A percentile compares a stretch with the other conserved stretches of the same genome.
These are phyloP conservation scores for Volvox carteri DNA, from an alignment of 163 green algal genomes.

Conservation along the genomic window DNA sequence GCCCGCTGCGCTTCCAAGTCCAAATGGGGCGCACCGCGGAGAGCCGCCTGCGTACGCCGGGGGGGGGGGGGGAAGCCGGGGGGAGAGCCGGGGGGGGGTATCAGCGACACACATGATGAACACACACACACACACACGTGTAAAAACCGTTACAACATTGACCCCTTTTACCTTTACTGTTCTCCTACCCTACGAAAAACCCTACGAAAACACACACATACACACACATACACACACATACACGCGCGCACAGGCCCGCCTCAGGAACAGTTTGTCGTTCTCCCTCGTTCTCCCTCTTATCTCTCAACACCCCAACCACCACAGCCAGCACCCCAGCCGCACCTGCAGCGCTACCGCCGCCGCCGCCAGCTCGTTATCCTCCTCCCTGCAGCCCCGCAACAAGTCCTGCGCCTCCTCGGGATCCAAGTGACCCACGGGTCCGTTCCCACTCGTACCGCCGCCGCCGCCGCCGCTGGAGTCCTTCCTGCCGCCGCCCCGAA, in stretches of 20 bases:
- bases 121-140: background rate
- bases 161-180: background rate
- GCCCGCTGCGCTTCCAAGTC: slow-evolving; percentile 42
- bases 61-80: too few species aligned
- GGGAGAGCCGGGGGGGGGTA: too few species aligned
- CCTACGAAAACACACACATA: too few species aligned
- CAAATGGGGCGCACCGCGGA: slow-evolving; percentile 17
- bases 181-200: too few species aligned
- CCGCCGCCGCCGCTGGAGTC: too few species aligned
- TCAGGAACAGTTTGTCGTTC: too few species aligned
- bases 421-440: slow-evolving; percentile 9
- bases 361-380: slow-evolving; percentile 31
- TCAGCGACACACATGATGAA: background rate
- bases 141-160: background rate
- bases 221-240: too few species aligned
- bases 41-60: slow-evolving; percentile 30
- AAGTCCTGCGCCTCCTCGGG: slow-evolving; percentile 19
- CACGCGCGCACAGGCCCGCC: too few species aligned
- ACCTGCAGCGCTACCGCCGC: slow-evolving; percentile 36
- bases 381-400: background rate
- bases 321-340: background rate
- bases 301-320: too few species aligned
- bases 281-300: too few species aligned
- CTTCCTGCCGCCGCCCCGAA: background rate
- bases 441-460: too few species aligned